Conservation (phyloP, 176 grass and related monocot genomes). For the Aegilops bicornis region DNA sequence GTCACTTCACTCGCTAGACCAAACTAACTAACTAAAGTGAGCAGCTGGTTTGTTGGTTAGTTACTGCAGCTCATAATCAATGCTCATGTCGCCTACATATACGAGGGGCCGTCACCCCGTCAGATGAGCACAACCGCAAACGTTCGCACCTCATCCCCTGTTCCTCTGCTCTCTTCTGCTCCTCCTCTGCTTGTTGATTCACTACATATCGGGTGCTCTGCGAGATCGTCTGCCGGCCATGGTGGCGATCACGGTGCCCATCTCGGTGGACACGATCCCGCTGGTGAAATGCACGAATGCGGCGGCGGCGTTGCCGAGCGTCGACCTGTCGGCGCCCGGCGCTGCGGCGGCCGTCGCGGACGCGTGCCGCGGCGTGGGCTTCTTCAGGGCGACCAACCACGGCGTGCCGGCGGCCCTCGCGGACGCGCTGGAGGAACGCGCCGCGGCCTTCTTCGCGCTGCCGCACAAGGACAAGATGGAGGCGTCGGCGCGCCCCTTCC, state of each 20-base stretch:
- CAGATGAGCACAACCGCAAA: background rate
- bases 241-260: conserved; percentile 34
- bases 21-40: background rate
- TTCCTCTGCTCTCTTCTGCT: background rate
- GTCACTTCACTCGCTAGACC: too few relatives aligned
- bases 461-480: conserved; percentile 49
- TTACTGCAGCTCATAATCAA: background rate
- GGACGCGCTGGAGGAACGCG: conserved; percentile 48
- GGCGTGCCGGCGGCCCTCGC: conserved; percentile 44
- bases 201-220: background rate
- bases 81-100: conserved; percentile 34
- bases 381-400: conserved; percentile 82
- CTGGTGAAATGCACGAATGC: conserved; percentile 1
- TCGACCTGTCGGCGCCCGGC: conserved; percentile 43
- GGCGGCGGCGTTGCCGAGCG: conserved; percentile 8
- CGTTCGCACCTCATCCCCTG: background rate
- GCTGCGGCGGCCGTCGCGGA: conserved; percentile 33
- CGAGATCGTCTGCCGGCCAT: background rate
- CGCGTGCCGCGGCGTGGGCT: conserved; percentile 65
- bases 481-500: conserved; percentile 35
- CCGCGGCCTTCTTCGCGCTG: conserved; percentile 67
- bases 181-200: background rate
- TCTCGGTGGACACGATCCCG: conserved; percentile 27
- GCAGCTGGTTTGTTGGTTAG: background rate
- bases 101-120: background rate